Percentiles rank a stretch among this genome's conserved stretches.
Evolutionary conservation across 2,329 filamentous ascomycete species (phyloP).

Genomic region (Pochonia chlamydosporia): DNA sequence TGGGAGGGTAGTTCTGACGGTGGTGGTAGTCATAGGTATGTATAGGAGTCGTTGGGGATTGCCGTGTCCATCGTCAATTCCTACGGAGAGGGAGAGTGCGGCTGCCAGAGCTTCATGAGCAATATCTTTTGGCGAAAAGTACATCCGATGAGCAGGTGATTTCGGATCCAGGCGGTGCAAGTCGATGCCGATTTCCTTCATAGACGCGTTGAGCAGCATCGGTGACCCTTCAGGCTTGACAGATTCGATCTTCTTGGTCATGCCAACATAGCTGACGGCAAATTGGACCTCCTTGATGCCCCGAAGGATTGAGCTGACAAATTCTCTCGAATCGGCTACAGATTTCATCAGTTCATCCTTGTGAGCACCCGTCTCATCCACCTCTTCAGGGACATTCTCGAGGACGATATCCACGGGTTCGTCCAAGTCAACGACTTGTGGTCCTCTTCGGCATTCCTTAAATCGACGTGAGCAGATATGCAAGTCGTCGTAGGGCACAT

Average conservation of each 20-base stretch:
- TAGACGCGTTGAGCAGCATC: conserved; percentile 78
- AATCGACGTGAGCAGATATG: conserved; percentile 54
- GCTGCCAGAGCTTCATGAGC: conserved; percentile 92
- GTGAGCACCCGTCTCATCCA: conserved; percentile 60
- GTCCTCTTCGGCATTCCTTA: conserved; percentile 36
- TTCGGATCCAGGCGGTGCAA: conserved; percentile 85
- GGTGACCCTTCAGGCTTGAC: conserved; percentile 63
- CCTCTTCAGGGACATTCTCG: conserved; percentile 67
- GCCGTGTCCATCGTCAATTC: conserved; percentile 82
- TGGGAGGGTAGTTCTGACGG: conserved; percentile 84
- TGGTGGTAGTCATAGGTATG: conserved; percentile 95
- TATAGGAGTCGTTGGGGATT: conserved; percentile 85
- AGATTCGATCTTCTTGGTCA: conserved; percentile 73
- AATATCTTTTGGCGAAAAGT: conserved; percentile 87
- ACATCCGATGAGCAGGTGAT: conserved; percentile 95
- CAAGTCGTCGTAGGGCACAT: conserved; percentile 86
- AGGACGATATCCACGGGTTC: conserved; percentile 59
- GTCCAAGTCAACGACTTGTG: conserved; percentile 26
- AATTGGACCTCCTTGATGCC: conserved; percentile 97
- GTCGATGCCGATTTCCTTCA: conserved; percentile 95
- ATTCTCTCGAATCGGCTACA: conserved; percentile 88
- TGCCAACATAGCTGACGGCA: conserved; percentile 81
- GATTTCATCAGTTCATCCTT: conserved; percentile 69
- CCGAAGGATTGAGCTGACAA: conserved; percentile 80
- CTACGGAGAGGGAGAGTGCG: conserved; percentile 86